Percentiles rank a stretch among this genome's conserved stretches.
These are phyloP conservation scores for Neurospora sp. DNA, from an alignment of 495 filamentous ascomycete genomes.

Conservation along the genomic window DNA sequence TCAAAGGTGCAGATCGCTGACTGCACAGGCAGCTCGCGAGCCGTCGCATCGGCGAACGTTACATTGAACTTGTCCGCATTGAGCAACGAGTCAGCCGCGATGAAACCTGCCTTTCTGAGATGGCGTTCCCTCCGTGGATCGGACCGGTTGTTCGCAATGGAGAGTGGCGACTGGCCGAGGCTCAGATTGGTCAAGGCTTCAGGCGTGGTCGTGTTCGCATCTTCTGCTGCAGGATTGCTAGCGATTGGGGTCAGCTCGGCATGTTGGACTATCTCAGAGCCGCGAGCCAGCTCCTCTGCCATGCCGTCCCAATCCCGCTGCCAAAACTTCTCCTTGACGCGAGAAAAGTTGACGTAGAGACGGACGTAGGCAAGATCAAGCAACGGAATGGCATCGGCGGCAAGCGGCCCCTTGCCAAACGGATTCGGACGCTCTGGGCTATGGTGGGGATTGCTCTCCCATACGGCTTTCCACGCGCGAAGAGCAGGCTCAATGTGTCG, in stretches of 20 bases:
- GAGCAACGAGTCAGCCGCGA: conserved; percentile 83
- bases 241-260: conserved; percentile 50
- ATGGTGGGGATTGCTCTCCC: conserved; percentile 79
- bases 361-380: conserved; percentile 90
- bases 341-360: conserved; percentile 83
- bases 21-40: conserved; percentile 84
- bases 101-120: conserved; percentile 86
- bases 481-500: conserved; percentile 91
- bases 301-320: conserved; percentile 87
- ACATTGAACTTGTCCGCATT: conserved; percentile 84
- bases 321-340: conserved; percentile 91
- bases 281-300: conserved; percentile 79
- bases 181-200: not conserved
- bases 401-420: conserved; percentile 76
- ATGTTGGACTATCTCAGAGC: conserved; percentile 62
- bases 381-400: conserved; percentile 89
- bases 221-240: conserved; percentile 38
- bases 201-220: conserved; percentile 35
- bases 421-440: conserved; percentile 84
- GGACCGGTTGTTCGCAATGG: conserved; percentile 18
- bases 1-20: conserved; percentile 92
- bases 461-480: conserved; percentile 90
- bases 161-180: conserved; percentile 13
- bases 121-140: conserved; percentile 63
- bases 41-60: conserved; percentile 77